Evolutionary conservation across 768 basidiomycete species (phyloP).

Genomic region (Termitomyces sp.): DNA sequence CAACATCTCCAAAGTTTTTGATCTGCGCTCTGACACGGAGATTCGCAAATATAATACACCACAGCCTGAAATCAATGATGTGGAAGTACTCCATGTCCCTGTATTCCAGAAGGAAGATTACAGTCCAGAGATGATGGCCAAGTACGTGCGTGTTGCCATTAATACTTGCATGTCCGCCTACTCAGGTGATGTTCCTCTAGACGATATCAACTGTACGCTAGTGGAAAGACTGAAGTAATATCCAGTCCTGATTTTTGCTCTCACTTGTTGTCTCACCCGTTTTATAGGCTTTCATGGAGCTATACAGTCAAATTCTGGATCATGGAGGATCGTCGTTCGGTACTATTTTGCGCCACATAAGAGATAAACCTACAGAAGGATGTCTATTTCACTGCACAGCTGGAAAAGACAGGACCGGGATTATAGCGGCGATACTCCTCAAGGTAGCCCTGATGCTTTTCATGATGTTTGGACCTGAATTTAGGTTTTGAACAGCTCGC

Average conservation of each 20-base stretch:
- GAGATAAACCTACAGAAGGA: constrained; percentile 59
- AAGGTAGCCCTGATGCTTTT: constrained; percentile 36
- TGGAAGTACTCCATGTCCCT: constrained; percentile 54
- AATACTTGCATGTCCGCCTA: constrained; percentile 12
- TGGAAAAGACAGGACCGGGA: constrained; percentile 79
- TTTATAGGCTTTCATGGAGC: constrained; percentile 66
- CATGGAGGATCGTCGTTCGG: constrained; percentile 65
- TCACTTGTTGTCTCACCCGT: background rate
- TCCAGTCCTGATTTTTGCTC: background rate
- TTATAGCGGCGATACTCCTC: constrained; percentile 66
- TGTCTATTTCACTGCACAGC: constrained; percentile 81
- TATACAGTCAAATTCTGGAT: constrained; percentile 78
- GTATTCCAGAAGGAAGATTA: constrained; percentile 74
- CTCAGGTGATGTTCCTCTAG: constrained; percentile 30
- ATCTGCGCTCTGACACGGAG: constrained; percentile 77
- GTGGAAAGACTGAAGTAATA: constrained; percentile 69
- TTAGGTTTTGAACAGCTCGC: constrained; percentile 46
- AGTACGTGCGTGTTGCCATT: constrained; percentile 50
- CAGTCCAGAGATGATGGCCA: constrained; percentile 79
- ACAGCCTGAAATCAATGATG: constrained; percentile 55
- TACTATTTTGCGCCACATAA: constrained; percentile 65
- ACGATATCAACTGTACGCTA: constrained; percentile 70
- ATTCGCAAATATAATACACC: constrained; percentile 68
- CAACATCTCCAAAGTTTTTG: constrained; percentile 65
- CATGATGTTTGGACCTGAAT: background rate